Evolutionary conservation across 2,329 filamentous ascomycete genomes (phyloP).

Genomic region (Scedosporium dehoogii): DNA sequence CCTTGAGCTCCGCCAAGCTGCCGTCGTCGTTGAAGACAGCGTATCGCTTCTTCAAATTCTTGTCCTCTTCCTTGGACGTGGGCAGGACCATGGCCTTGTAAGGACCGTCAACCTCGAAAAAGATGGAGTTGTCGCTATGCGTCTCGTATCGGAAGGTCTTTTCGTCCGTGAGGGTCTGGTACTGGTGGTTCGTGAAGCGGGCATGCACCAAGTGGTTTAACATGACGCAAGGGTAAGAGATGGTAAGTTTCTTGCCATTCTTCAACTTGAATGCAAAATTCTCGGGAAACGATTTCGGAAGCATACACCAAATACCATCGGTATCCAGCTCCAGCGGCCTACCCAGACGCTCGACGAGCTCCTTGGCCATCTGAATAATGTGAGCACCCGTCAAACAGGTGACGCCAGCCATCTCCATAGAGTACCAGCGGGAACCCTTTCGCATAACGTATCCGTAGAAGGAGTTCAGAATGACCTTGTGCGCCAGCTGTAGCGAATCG

Average conservation of each 20-base stretch:
- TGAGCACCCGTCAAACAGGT: slow-evolving; percentile 92
- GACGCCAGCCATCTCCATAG: slow-evolving; percentile 97
- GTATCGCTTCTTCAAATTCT: slow-evolving; percentile 98
- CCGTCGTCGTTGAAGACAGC: slow-evolving; percentile 98
- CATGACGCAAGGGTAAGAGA: slow-evolving; percentile 98
- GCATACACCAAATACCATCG: slow-evolving; percentile 99
- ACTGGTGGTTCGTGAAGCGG: slow-evolving; percentile 94
- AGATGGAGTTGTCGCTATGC: slow-evolving; percentile 97
- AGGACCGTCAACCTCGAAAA: slow-evolving; percentile 97
- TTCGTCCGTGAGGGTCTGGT: slow-evolving; percentile 77
- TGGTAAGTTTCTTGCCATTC: slow-evolving; percentile 90
- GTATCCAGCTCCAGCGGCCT: slow-evolving; percentile 91
- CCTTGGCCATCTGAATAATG: slow-evolving; percentile 93
- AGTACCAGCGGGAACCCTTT: slow-evolving; percentile 98
- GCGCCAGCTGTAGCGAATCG: slow-evolving; percentile 89
- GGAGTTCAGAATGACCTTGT: slow-evolving; percentile 98
- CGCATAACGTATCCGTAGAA: slow-evolving; percentile 99
- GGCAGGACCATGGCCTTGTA: slow-evolving; percentile 97
- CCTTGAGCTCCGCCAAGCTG: slow-evolving; percentile 88
- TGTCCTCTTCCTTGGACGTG: slow-evolving; percentile 97
- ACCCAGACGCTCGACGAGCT: slow-evolving; percentile 87
- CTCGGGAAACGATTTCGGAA: slow-evolving; percentile 91
- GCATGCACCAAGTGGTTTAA: slow-evolving; percentile 94
- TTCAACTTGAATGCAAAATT: slow-evolving; percentile 92
- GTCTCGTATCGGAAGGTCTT: slow-evolving; percentile 85